Evolutionary conservation across 2,329 filamentous ascomycete genomes (phyloP).

Genomic region (Sclerotinia spermophila): DNA sequence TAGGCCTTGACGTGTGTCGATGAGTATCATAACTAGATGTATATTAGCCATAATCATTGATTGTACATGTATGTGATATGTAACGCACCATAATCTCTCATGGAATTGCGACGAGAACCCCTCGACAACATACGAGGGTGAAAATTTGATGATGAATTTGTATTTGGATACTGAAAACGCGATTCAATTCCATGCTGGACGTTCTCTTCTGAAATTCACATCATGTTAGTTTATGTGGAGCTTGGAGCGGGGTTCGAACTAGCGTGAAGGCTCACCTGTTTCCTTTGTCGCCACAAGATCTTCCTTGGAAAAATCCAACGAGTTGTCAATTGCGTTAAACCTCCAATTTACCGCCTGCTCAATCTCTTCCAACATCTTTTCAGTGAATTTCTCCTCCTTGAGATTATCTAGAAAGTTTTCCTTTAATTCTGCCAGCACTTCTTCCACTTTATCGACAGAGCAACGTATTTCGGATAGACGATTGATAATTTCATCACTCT

Average conservation of each 20-base stretch:
- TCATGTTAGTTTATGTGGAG: neutral
- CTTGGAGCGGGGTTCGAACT: neutral
- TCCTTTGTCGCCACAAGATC: neutral
- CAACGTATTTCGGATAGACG: neutral
- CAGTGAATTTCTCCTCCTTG: neutral
- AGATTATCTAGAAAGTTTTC: neutral
- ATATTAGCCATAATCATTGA: neutral
- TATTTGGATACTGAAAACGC: neutral
- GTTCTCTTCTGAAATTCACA: neutral
- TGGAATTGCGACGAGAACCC: neutral
- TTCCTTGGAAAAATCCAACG: neutral
- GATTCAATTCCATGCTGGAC: neutral
- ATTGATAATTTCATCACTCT: neutral
- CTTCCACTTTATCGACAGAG: slow-evolving; percentile 3
- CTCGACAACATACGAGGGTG: neutral
- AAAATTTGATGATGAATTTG: neutral
- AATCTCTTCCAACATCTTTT: neutral
- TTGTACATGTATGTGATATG: neutral
- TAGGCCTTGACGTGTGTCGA: neutral
- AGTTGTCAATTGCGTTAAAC: neutral
- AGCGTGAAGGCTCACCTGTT: neutral
- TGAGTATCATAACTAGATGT: neutral
- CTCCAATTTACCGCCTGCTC: neutral
- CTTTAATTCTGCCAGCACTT: neutral
- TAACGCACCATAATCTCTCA: neutral